A percentile compares a stretch with the other conserved stretches of the same genome.
These are phyloP conservation scores for Fusarium burgessii DNA, from an alignment of 2,329 filamentous ascomycete genomes.

Conservation along the genomic window DNA sequence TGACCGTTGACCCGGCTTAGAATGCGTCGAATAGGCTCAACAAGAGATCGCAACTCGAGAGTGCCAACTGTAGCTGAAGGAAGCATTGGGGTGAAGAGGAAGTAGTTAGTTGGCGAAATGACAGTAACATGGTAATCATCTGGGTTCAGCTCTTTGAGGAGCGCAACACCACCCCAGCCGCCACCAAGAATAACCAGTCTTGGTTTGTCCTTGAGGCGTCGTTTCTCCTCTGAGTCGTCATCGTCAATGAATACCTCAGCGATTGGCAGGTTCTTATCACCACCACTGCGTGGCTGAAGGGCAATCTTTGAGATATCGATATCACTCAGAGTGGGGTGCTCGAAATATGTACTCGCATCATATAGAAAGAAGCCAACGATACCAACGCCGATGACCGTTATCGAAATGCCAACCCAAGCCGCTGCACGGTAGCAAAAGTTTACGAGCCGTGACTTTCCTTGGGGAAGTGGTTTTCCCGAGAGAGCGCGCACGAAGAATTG, in stretches of 20 bases:
- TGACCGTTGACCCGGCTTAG: slow-evolving; percentile 83
- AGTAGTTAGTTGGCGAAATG: slow-evolving; percentile 94
- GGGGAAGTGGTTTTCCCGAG: slow-evolving; percentile 66
- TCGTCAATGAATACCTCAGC: slow-evolving; percentile 90
- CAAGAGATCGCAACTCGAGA: slow-evolving; percentile 87
- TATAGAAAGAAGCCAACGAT: slow-evolving; percentile 91
- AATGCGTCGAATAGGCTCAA: slow-evolving; percentile 92
- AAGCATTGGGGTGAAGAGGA: slow-evolving; percentile 97
- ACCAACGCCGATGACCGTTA: slow-evolving; percentile 75
- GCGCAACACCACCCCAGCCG: slow-evolving; percentile 93
- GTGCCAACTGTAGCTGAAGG: slow-evolving; percentile 97
- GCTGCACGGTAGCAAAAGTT: slow-evolving; percentile 77
- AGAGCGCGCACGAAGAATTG: slow-evolving; percentile 54
- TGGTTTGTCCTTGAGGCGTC: slow-evolving; percentile 84
- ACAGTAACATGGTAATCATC: slow-evolving; percentile 97
- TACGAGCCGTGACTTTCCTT: slow-evolving; percentile 60
- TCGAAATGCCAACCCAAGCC: slow-evolving; percentile 73
- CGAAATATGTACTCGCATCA: slow-evolving; percentile 90
- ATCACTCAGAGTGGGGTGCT: slow-evolving; percentile 74
- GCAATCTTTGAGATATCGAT: slow-evolving; percentile 88
- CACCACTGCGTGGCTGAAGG: slow-evolving; percentile 82
- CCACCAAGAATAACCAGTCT: slow-evolving; percentile 92
- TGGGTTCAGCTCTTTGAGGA: slow-evolving; percentile 89
- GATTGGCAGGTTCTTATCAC: slow-evolving; percentile 95
- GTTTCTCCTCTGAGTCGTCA: slow-evolving; percentile 79